These are phyloP conservation scores for Epichloe amarillans DNA, from an alignment of 2,329 filamentous ascomycete genomes.

Conservation along the genomic window DNA sequence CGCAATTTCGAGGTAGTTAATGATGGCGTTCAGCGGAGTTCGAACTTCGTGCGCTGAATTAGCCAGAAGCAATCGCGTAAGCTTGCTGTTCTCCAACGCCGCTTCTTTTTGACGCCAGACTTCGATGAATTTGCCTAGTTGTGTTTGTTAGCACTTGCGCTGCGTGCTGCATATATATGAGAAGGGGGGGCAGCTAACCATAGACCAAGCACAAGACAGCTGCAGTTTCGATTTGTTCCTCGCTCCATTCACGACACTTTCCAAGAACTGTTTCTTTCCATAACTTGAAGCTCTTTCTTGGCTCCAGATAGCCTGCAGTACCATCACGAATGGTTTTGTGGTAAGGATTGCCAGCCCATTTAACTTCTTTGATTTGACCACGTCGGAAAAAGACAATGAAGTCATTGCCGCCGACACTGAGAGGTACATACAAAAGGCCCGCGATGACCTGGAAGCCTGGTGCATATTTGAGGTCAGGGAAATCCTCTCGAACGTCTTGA, in stretches of 20 bases:
- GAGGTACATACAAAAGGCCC: conserved; percentile 67
- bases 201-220: conserved; percentile 81
- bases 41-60: conserved; percentile 89
- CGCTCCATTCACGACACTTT: conserved; percentile 76
- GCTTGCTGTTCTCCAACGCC: conserved; percentile 65
- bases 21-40: conserved; percentile 83
- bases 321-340: conserved; percentile 63
- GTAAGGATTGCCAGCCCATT: conserved; percentile 79
- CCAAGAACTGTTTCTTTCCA: conserved; percentile 75
- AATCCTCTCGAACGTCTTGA: conserved; percentile 62
- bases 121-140: conserved; percentile 61
- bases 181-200: conserved; percentile 33
- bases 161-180: background rate
- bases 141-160: conserved; percentile 2
- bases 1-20: conserved; percentile 88
- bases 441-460: conserved; percentile 70
- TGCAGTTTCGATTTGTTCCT: conserved; percentile 80
- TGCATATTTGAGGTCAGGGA: conserved; percentile 66
- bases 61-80: conserved; percentile 65
- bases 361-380: conserved; percentile 61
- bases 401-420: conserved; percentile 62
- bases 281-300: conserved; percentile 62
- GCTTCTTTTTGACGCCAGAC: conserved; percentile 88
- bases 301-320: conserved; percentile 62
- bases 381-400: conserved; percentile 89